Evolutionary conservation across 2,329 filamentous ascomycete genomes (phyloP).

Genomic region (Cercospora sesami): DNA sequence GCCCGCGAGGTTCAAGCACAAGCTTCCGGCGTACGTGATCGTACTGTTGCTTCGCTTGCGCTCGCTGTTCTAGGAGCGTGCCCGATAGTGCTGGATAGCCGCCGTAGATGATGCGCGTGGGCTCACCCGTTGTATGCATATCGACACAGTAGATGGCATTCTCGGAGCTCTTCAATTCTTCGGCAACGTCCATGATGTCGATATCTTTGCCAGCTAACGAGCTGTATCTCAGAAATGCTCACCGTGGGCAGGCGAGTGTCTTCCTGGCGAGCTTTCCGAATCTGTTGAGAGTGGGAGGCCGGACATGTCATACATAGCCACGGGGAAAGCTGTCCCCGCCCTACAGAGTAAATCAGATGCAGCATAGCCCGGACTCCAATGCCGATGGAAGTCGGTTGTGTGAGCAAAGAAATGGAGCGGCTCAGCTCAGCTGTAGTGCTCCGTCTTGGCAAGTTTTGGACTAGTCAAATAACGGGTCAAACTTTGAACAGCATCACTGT

Average conservation of each 20-base stretch:
- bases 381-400: not conserved
- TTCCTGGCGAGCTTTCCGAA: not conserved
- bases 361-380: not conserved
- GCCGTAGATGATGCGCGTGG: conserved; percentile 49
- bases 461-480: not conserved
- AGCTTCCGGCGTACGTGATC: conserved; percentile 43
- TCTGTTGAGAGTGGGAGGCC: not conserved
- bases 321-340: not conserved
- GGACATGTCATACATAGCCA: not conserved
- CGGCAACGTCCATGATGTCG: conserved; percentile 15
- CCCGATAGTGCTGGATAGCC: conserved; percentile 33
- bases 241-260: not conserved
- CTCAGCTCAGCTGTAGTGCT: not conserved
- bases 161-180: not conserved
- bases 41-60: conserved; percentile 36
- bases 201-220: not conserved
- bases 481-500: not conserved
- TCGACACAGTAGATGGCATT: conserved; percentile 21
- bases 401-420: not conserved
- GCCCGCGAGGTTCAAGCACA: conserved; percentile 52
- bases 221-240: conserved; percentile 5
- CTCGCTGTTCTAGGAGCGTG: conserved; percentile 43
- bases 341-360: not conserved
- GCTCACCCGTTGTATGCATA: conserved; percentile 52
- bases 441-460: not conserved